A percentile compares a stretch with the other conserved stretches of the same genome.
phyloP scores from a whole-genome alignment of 129 eudicot species.

The Arctium minus region DNA sequence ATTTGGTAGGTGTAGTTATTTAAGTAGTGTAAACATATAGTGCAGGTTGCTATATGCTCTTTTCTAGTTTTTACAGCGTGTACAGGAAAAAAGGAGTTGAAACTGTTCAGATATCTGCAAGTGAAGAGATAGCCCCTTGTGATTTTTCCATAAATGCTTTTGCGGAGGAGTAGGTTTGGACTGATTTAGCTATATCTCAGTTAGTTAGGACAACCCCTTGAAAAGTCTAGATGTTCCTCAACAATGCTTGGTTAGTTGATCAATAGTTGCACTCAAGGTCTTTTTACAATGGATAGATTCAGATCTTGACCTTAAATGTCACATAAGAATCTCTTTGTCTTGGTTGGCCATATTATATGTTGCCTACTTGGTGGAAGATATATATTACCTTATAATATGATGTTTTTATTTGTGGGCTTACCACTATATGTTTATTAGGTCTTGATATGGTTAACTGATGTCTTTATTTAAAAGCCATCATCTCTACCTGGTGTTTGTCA shows the following conservation, averaged over 20 bases:
- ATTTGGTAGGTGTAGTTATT: neutral
- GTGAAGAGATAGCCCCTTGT: too few relatives aligned
- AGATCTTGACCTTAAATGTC: neutral
- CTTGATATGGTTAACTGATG: neutral
- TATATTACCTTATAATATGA: neutral
- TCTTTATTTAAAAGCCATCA: neutral
- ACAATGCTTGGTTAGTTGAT: neutral
- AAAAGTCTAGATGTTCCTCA: neutral
- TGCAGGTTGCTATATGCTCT: neutral
- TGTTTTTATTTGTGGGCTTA: neutral
- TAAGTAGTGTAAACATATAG: neutral
- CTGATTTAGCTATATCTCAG: neutral
- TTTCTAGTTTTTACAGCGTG: neutral
- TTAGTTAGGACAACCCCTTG: neutral
- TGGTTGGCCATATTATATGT: neutral
- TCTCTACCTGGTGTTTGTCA: neutral
- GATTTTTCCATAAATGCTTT: too few relatives aligned
- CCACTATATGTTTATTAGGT: neutral
- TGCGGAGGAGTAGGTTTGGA: neutral
- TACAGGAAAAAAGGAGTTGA: neutral
- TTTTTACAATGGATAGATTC: too few relatives aligned
- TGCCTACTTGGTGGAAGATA: neutral
- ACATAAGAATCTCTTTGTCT: neutral
- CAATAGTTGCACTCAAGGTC: too few relatives aligned
- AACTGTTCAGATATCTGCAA: too few relatives aligned